A percentile compares a stretch with the other conserved stretches of the same genome.
Conservation (phyloP, 371 early-diverging fungal species). For the Mortierella sp. region DNA sequence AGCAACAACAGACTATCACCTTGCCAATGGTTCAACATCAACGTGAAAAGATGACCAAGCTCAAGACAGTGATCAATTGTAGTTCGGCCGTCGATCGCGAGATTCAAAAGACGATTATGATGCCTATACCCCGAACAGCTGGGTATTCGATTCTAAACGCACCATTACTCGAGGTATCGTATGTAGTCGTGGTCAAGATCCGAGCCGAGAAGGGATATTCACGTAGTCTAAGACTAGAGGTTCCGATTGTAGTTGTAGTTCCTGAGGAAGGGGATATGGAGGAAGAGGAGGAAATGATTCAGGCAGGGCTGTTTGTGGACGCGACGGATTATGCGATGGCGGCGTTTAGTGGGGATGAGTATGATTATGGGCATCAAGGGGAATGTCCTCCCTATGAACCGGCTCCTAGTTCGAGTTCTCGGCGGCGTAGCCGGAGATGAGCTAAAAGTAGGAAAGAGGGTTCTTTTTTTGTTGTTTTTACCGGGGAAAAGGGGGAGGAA, state of each 20-base stretch:
- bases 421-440: conserved; percentile 31
- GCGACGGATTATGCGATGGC: conserved; percentile 22
- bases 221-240: conserved; percentile 25
- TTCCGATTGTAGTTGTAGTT: conserved; percentile 42
- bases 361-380: conserved; percentile 40
- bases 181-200: conserved; percentile 52
- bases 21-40: conserved; percentile 43
- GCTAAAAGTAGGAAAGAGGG: too few relatives aligned
- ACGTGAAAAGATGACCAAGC: conserved; percentile 44
- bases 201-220: conserved; percentile 41
- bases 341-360: conserved; percentile 39
- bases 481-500: too few relatives aligned
- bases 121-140: conserved; percentile 29
- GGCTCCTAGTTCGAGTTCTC: conserved; percentile 13
- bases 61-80: conserved; percentile 35
- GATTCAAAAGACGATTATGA: conserved; percentile 50
- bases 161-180: conserved; percentile 45
- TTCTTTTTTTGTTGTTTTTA: too few relatives aligned
- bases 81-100: conserved; percentile 43
- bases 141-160: conserved; percentile 51
- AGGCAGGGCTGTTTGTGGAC: not conserved
- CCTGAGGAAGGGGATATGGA: conserved; percentile 47
- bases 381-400: conserved; percentile 50
- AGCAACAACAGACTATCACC: not conserved
- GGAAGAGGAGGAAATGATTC: conserved; percentile 27